Percentiles rank a stretch among this genome's conserved stretches.
Evolutionary conservation across 495 filamentous ascomycete genomes (phyloP).

Genomic region (Gamarada debralockiae): DNA sequence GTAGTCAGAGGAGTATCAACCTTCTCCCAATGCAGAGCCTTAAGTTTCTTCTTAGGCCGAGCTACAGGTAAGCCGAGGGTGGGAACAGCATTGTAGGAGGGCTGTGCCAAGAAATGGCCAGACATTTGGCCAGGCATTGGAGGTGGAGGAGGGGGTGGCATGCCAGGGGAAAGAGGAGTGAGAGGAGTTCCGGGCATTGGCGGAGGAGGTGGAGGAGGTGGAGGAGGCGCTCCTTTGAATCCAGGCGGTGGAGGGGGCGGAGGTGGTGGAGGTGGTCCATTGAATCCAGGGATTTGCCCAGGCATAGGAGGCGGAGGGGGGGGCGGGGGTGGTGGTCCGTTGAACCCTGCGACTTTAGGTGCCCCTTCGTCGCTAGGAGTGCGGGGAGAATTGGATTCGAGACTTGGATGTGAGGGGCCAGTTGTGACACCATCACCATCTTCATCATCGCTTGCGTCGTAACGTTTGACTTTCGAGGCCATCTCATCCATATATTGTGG

Average conservation of each 20-base stretch:
- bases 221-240: conserved; percentile 45
- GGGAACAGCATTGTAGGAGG: conserved; percentile 33
- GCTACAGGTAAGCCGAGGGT: conserved; percentile 65
- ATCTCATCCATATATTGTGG: conserved; percentile 79
- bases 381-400: conserved; percentile 65
- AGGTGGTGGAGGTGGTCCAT: conserved; percentile 41
- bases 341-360: conserved; percentile 29
- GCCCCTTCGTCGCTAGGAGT: conserved; percentile 62
- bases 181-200: conserved; percentile 39
- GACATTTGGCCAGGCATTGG: conserved; percentile 56
- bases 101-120: conserved; percentile 50
- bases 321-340: conserved; percentile 45
- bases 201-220: conserved; percentile 55
- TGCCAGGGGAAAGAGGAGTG: conserved; percentile 27
- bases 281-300: conserved; percentile 39
- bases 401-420: conserved; percentile 70
- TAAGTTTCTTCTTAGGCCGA: conserved; percentile 97
- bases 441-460: conserved; percentile 71
- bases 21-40: conserved; percentile 99
- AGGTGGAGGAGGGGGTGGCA: conserved; percentile 46
- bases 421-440: conserved; percentile 70
- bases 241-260: conserved; percentile 43
- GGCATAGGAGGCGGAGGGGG: conserved; percentile 49
- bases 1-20: conserved; percentile 91
- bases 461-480: conserved; percentile 63